phyloP scores from a whole-genome alignment of 192 early-diverging fungal genomes.

The Paraglomus occultum region DNA sequence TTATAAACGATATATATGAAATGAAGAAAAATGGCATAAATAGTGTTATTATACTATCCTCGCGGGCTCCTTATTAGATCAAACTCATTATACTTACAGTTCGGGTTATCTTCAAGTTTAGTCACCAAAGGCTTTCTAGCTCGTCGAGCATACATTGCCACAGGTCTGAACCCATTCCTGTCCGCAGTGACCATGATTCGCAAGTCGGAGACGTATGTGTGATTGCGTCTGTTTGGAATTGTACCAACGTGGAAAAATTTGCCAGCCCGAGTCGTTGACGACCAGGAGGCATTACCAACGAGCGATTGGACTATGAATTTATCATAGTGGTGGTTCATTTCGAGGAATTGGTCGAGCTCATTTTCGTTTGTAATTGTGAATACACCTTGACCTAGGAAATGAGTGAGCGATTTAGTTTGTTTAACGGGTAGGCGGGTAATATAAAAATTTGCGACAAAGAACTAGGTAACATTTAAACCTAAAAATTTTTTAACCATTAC shows the following conservation, averaged over 20 bases:
- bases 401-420: not conserved
- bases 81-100: constrained; percentile 18
- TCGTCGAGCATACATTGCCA: constrained; percentile 78
- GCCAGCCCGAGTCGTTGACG: constrained; percentile 65
- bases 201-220: constrained; percentile 80
- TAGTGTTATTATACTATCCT: too few species aligned
- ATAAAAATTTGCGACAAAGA: not conserved
- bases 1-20: not conserved
- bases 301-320: constrained; percentile 90
- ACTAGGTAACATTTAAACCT: not conserved
- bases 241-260: constrained; percentile 90
- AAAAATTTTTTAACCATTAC: not conserved
- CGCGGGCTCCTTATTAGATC: too few species aligned
- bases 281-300: constrained; percentile 86
- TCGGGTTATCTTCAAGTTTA: constrained; percentile 32
- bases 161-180: constrained; percentile 72
- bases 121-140: constrained; percentile 68
- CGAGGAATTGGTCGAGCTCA: constrained; percentile 75
- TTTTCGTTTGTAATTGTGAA: constrained; percentile 81
- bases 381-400: constrained; percentile 70
- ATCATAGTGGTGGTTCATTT: constrained; percentile 77
- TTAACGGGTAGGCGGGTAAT: not conserved
- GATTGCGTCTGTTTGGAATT: constrained; percentile 87
- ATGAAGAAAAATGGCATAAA: not conserved
- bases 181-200: constrained; percentile 84